Evolutionary conservation across 495 filamentous ascomycete genomes (phyloP), one percentile per base, ranked within the genome.

Genomic region (Saxophila tyrrhenica): DNA sequence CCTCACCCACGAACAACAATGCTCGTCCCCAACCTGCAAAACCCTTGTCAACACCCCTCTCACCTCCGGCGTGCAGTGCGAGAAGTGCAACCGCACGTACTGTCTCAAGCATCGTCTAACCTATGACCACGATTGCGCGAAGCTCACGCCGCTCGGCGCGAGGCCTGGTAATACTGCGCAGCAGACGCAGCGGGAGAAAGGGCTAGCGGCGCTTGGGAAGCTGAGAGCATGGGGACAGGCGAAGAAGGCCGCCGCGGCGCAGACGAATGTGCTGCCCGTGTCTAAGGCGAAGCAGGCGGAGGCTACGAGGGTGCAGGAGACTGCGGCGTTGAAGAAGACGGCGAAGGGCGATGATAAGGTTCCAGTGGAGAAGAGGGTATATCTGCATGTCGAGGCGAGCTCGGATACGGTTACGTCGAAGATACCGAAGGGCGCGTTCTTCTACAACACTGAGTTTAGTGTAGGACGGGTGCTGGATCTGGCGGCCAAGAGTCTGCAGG

Each of bases 261-360:
- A 67, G 52, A 25, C 46, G 23, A 48, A 48, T 17, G 17, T 15
- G 1, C 65, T 77, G 47, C 58, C 70, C 19, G 70, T 78, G 7
- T 64, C 66, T 15, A 51, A 51, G 7, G 48, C 63, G 7, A 74
- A 76, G 23, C 76, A 67, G 25, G 54, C 48, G 11, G 29, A 16
- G 3, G 48, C 48, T 5, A 79, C 78, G 51, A 73, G 81, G 5
- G 52, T 81, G 11, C 67, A 80, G 7, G 81, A 80, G 8, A 70
- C 90, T 9, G 87, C 89, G 55, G 76, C 73, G 15, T 70, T 97
- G 21, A 95, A 94, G 74, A 83, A 81, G 61, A 77, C 76, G 0
- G 94, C 92, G 1, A 96, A 95, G 68, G 94, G 94, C 0, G 91
- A 95, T 57, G 81, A 79, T 0, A 83, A 84, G 58, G 68, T 97